Base-by-base conservation (phyloP, 2,329 filamentous ascomycete species). In the Arthrobotrys sinensis region DNA sequence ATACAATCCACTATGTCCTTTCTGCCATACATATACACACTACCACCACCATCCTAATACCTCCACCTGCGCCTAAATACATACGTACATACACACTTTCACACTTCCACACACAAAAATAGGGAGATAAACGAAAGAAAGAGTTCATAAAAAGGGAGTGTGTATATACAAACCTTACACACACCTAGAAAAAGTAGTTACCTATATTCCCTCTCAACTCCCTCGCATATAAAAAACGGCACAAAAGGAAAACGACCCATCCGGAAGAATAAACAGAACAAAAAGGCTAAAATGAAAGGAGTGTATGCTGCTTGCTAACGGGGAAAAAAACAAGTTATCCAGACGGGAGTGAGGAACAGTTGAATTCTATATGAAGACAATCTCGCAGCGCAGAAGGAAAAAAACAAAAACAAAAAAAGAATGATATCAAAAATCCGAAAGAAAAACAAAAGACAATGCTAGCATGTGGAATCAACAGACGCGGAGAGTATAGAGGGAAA, bases 281-380 rank as follows among this genome's bases (percentile, higher is more conserved):
- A 48, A 32, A 65, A 34, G 16, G 14, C 21, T 40, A 28, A 52
- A 34, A 34, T 5, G n/a, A 66, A 73, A 60, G 50, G 69, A 73
- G 60, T 66, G 70, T 67, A 75, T 67, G 52, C 57, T 75, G 70
- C 63, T 43, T 65, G 70, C 70, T 75, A 73, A 70, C 16, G 12
- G 53, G 2, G 10, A 52, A 50, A 62, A 63, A 24, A 66, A 21
- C 50, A 34, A 24, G 45, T 45, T 40, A 50, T 36, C 43, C 40
- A 11, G 60, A 48, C 8, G 57, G 28, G n/a, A n/a, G 28, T 14
- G n/a, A 19, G 34, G 24, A 5, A 21, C n/a, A 34, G 28, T 57
- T 24, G 24, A 50, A 40, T 52, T 46, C 60, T 48, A 66, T 66
- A 66, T 65, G 16, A 16, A 36, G 40, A 8, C 14, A 28, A 66